A percentile compares a stretch with the other conserved stretches of the same genome.
phyloP scores from a whole-genome alignment of 176 grass and related monocot genomes.

The Carex myosuroides region DNA sequence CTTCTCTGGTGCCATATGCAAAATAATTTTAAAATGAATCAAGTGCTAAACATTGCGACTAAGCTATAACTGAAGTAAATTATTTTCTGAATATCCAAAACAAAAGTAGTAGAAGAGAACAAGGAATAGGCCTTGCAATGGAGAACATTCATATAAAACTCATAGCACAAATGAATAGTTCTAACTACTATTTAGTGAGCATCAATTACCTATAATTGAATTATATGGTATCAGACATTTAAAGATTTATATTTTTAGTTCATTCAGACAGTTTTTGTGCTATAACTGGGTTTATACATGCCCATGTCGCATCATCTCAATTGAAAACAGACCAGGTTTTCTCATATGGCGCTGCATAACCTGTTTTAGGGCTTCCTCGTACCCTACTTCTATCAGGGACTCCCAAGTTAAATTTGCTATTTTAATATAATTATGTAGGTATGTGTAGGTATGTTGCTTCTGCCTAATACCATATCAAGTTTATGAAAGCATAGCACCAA shows the following conservation, averaged over 20 bases:
- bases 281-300: neutral
- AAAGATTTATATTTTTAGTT: neutral
- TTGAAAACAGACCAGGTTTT: neutral
- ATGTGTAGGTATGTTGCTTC: neutral
- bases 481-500: too few species aligned
- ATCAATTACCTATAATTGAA: neutral
- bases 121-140: neutral
- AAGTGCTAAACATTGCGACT: neutral
- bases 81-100: neutral
- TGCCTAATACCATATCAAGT: neutral
- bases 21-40: neutral
- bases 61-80: neutral
- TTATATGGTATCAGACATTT: neutral
- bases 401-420: neutral
- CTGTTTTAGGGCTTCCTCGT: neutral
- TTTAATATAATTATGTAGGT: neutral
- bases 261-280: neutral
- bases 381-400: neutral
- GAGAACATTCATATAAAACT: neutral
- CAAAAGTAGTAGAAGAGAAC: neutral
- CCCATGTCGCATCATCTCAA: neutral
- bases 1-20: constrained; percentile 26
- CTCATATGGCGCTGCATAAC: neutral
- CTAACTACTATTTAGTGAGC: neutral
- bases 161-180: neutral